Evolutionary conservation across 2,329 filamentous ascomycete species (phyloP).

Genomic region (Fusarium foetens): DNA sequence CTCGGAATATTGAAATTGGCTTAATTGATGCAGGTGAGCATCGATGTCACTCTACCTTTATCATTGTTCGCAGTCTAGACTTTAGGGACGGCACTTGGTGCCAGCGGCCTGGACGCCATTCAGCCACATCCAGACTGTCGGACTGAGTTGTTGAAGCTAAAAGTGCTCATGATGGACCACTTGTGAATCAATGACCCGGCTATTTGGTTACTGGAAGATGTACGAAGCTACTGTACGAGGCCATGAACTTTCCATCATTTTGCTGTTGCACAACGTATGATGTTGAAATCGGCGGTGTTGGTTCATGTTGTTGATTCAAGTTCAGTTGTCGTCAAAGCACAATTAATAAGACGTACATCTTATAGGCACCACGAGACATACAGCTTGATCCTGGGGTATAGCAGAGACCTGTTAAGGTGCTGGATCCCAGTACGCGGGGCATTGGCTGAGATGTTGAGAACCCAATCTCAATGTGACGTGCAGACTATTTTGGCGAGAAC

Average conservation of each 20-base stretch:
- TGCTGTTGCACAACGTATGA: not conserved
- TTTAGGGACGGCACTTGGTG: constrained; percentile 21
- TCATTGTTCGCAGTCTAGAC: constrained; percentile 1
- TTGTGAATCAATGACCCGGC: constrained; percentile 12
- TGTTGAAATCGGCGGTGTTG: not conserved
- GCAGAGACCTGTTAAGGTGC: constrained; percentile 17
- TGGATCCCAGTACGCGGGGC: constrained; percentile 5
- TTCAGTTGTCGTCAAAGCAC: not conserved
- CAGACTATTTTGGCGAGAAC: not conserved
- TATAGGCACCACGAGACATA: constrained; percentile 21
- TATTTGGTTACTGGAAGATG: constrained; percentile 4
- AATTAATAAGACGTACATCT: not conserved
- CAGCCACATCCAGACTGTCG: constrained; percentile 30
- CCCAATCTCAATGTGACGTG: constrained; percentile 7
- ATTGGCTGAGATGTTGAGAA: not conserved
- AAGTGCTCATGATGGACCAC: constrained; percentile 3
- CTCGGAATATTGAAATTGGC: constrained; percentile 4
- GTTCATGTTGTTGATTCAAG: not conserved
- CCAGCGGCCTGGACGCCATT: constrained; percentile 20
- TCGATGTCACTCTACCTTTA: constrained; percentile 13
- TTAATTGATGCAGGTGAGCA: constrained; percentile 1
- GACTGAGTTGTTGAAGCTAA: constrained; percentile 22
- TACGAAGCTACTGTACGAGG: constrained; percentile 1
- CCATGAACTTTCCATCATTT: not conserved
- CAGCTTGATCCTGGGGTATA: constrained; percentile 10